phyloP scores from a whole-genome alignment of 2,329 filamentous ascomycete genomes.

The Sporothrix schenckii region DNA sequence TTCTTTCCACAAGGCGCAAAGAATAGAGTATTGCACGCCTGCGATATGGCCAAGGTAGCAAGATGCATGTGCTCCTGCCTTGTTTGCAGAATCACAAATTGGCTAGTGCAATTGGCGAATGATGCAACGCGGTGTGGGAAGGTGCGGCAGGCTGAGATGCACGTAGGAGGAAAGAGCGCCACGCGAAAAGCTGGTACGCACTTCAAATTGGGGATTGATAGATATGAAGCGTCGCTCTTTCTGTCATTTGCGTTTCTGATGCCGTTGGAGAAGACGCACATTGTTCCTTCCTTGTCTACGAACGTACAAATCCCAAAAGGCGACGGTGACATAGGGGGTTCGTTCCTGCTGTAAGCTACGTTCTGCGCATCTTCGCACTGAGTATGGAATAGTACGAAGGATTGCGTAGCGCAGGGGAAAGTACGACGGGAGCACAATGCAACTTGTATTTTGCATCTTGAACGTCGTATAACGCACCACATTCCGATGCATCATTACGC shows the following conservation, averaged over 20 bases:
- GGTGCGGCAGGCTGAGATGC: not conserved
- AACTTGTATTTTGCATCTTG: not conserved
- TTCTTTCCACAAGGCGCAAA: not conserved
- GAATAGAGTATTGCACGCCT: too few species aligned
- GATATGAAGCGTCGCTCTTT: conserved; percentile 5
- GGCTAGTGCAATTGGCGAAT: conserved; percentile 23
- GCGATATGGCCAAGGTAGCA: not conserved
- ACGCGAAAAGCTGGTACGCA: not conserved
- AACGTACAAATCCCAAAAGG: not conserved
- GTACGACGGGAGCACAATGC: not conserved
- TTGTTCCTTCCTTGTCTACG: too few species aligned
- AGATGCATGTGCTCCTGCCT: conserved; percentile 14
- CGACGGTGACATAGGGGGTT: not conserved
- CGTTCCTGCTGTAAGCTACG: not conserved
- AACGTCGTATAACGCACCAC: not conserved
- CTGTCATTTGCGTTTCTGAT: not conserved
- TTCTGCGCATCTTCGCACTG: conserved; percentile 14
- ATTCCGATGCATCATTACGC: not conserved
- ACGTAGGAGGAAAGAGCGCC: not conserved
- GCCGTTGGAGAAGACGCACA: too few species aligned
- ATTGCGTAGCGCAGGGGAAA: not conserved
- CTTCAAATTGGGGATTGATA: not conserved
- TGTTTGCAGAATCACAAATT: not conserved
- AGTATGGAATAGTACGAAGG: not conserved
- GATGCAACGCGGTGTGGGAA: not conserved